phyloP scores from a whole-genome alignment of 2,329 filamentous ascomycete genomes.

The Diaporthe vaccinii region DNA sequence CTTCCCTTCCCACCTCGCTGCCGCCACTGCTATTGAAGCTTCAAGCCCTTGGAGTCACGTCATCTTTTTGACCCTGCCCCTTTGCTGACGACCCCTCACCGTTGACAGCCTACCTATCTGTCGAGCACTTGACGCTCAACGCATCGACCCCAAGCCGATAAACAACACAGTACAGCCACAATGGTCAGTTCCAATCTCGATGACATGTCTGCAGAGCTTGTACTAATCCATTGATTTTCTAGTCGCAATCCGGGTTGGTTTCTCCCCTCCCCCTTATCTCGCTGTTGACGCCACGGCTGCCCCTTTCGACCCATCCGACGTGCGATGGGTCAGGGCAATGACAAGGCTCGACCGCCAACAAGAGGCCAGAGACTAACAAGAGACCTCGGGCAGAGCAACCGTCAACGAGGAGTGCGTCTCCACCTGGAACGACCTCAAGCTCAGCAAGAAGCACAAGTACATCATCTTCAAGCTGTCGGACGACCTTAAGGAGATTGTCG shows the following conservation, averaged over 20 bases:
- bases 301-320: slow-evolving; percentile 8
- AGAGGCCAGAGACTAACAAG: slow-evolving; percentile 24
- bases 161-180: slow-evolving; percentile 31
- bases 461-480: slow-evolving; percentile 91
- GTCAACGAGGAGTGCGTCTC: slow-evolving; percentile 79
- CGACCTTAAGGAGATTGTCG: slow-evolving; percentile 84
- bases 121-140: slow-evolving; percentile 30
- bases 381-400: slow-evolving; percentile 69
- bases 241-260: slow-evolving; percentile 80
- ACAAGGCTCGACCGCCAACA: slow-evolving; percentile 30
- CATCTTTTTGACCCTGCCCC: slow-evolving; percentile 23
- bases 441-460: slow-evolving; percentile 85
- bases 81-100: slow-evolving; percentile 42
- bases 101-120: slow-evolving; percentile 38
- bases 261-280: slow-evolving; percentile 43
- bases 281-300: not conserved
- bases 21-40: slow-evolving; percentile 5
- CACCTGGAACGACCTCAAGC: slow-evolving; percentile 86
- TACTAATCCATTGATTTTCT: slow-evolving; percentile 36
- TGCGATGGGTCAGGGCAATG: not conserved
- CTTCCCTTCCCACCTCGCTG: not conserved
- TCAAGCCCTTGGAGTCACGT: slow-evolving; percentile 35
- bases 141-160: slow-evolving; percentile 30
- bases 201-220: not conserved
- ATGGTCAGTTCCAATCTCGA: slow-evolving; percentile 34